A percentile compares a stretch with the other conserved stretches of the same genome.
These are phyloP conservation scores for Trypanosoma boissoni DNA, from an alignment of 208 protist genomes.

Conservation along the genomic window DNA sequence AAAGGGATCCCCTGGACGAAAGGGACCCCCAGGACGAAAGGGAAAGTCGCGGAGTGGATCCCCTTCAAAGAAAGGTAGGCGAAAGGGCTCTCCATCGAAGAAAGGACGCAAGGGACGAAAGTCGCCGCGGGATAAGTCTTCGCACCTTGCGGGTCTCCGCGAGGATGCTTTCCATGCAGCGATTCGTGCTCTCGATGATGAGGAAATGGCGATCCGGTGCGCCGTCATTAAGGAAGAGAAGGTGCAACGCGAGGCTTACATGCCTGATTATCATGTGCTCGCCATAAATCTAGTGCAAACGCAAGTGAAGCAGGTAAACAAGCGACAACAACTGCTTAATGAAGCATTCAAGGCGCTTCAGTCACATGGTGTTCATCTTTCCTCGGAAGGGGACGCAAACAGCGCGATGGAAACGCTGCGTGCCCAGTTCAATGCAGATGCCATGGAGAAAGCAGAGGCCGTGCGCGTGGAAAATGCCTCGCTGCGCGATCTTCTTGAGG, in stretches of 20 bases:
- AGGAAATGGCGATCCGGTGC: conserved; percentile 36
- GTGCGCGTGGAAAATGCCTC: conserved; percentile 42
- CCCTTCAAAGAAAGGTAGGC: neutral
- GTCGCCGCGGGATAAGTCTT: too few species aligned
- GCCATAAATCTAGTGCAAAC: conserved; percentile 65
- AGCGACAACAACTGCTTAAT: conserved; percentile 53
- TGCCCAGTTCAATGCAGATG: conserved; percentile 42
- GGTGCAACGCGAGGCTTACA: conserved; percentile 36
- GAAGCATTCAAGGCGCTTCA: conserved; percentile 49
- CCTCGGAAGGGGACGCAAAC: conserved; percentile 28
- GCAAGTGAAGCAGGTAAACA: conserved; percentile 60
- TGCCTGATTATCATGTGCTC: conserved; percentile 65
- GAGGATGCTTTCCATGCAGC: conserved; percentile 8
- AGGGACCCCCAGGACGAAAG: conserved; percentile 3
- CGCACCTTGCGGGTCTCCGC: neutral
- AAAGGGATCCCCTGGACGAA: conserved; percentile 1
- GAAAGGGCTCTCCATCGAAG: neutral
- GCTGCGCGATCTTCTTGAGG: conserved; percentile 52
- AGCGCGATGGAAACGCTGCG: conserved; percentile 41
- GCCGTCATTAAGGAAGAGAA: conserved; percentile 51
- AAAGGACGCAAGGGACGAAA: too few species aligned
- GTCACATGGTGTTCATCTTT: conserved; percentile 33
- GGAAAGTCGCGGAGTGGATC: too few species aligned
- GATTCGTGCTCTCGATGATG: conserved; percentile 29
- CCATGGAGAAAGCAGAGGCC: conserved; percentile 37